These are phyloP conservation scores for Chimonanthus praecox DNA, from an alignment of 164 flowering plant species.

Conservation along the genomic window DNA sequence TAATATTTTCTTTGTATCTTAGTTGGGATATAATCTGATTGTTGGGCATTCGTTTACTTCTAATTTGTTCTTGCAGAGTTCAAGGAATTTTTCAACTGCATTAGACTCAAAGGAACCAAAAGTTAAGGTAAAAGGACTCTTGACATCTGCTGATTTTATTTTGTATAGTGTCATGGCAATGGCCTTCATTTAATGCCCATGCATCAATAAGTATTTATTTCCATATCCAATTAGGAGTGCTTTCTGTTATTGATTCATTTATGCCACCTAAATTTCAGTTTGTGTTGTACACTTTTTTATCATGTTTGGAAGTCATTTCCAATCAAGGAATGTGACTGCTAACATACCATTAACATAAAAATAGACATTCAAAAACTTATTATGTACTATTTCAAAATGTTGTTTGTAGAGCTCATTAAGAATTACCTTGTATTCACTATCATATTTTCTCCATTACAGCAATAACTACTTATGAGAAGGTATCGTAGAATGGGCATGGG, in stretches of 20 bases:
- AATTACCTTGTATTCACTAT: too few relatives aligned
- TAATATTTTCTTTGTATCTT: not conserved
- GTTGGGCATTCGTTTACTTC: not conserved
- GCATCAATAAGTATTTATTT: not conserved
- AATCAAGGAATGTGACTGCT: too few relatives aligned
- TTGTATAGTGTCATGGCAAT: not conserved
- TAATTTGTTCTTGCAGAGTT: slow-evolving; percentile 1
- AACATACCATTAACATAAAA: too few relatives aligned
- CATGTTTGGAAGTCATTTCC: too few relatives aligned
- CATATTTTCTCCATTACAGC: too few relatives aligned
- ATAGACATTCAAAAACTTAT: too few relatives aligned
- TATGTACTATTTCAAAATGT: too few relatives aligned
- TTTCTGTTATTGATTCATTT: not conserved
- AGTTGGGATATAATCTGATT: not conserved
- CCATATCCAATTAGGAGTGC: not conserved
- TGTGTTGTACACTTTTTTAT: not conserved
- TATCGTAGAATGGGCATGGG: too few relatives aligned
- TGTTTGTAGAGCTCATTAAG: too few relatives aligned
- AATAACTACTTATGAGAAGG: too few relatives aligned
- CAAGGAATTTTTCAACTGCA: slow-evolving; percentile 11
- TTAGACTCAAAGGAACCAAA: slow-evolving; percentile 10
- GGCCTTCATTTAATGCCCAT: not conserved
- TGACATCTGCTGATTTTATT: not conserved
- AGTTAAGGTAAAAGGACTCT: slow-evolving; percentile 9
- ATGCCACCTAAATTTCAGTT: not conserved